These are phyloP conservation scores for Apiospora kogelbergensis DNA, from an alignment of 2,329 filamentous ascomycete genomes.

Conservation along the genomic window DNA sequence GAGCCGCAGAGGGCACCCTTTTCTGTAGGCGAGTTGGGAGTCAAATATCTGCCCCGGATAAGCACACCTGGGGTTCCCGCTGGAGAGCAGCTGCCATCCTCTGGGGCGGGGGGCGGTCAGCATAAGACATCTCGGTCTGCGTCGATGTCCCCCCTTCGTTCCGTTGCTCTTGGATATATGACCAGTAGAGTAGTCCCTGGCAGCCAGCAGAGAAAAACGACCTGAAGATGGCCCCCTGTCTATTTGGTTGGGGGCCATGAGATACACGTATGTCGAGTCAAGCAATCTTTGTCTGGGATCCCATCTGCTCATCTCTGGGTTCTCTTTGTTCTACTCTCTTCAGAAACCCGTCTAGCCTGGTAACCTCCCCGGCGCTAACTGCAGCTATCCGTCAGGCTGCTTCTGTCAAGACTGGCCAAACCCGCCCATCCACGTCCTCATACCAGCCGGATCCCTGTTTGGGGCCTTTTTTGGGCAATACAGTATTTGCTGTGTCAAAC, in stretches of 20 bases:
- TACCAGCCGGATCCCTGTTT: constrained; percentile 43
- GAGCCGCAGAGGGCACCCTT: constrained; percentile 29
- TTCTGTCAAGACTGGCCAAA: constrained; percentile 37
- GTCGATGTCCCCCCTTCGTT: constrained; percentile 17
- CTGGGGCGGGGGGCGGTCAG: constrained; percentile 30
- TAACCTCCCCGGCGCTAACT: constrained; percentile 44
- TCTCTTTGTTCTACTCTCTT: constrained; percentile 48
- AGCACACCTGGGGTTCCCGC: constrained; percentile 32
- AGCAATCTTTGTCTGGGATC: constrained; percentile 39
- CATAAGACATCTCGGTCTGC: constrained; percentile 24
- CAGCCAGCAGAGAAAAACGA: constrained; percentile 12
- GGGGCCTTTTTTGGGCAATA: constrained; percentile 31
- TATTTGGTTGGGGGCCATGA: constrained; percentile 26
- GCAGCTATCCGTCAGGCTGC: constrained; percentile 45
- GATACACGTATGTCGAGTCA: constrained; percentile 58
- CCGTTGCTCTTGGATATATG: constrained; percentile 21
- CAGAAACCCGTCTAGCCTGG: constrained; percentile 35
- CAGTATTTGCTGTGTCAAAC: constrained; percentile 45
- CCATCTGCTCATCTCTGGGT: constrained; percentile 32
- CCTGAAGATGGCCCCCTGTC: constrained; percentile 20
- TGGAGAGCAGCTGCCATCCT: constrained; percentile 25
- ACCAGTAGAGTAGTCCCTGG: constrained; percentile 22
- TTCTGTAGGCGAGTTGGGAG: constrained; percentile 19
- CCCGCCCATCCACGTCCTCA: constrained; percentile 31
- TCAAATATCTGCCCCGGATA: constrained; percentile 28